Base-by-base conservation (phyloP, 306 rosid genomes). In the Carpinus fangiana region DNA sequence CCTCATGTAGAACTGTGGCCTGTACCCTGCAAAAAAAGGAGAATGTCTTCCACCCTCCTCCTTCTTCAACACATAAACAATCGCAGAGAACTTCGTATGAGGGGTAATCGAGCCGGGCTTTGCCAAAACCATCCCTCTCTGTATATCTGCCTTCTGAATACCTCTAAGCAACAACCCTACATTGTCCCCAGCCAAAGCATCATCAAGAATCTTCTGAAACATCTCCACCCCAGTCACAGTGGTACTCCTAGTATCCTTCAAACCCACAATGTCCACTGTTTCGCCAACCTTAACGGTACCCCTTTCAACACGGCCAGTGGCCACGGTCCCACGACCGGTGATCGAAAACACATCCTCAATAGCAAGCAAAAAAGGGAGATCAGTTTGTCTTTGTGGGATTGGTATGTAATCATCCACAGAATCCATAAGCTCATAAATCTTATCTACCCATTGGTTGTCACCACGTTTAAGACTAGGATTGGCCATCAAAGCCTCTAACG, bases 1-100 rank as follows among this genome's bases (percentile, higher is more conserved):
- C 90, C 97, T 90, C 97, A 92, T 92, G 85, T 92, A 92, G 78
- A 92, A 92, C 70, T 92, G 97, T 0, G 97, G 97, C 85, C 97
- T 78, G 46, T 92, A 92, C 16, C 97, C 97, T 0, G 92, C 68
- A 2, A 92, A 92, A 76, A 92, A 92, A 0, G 97, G 97, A 0
- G 97, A 92, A 82, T 92, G 97, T 84, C 97, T 85, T 0, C 97
- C 97, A 4, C 97, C 97, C 79, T 92, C 97, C 51, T 92, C 97
- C 88, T 92, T 92, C 93, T 92, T 92, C 85, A 90, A 79, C 71
- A 92, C 93, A 86, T 92, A 92, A n/a, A 92, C 97, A 83, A 92
- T 87, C 0, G 97, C 97, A 52, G 73, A 21, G 69, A 90, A 92
- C 92, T 92, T 92, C 13, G 97, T 92, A 52, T 92, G 97, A 6